Evolutionary conservation across 257 asterid species (phyloP), one percentile per base, ranked within the genome.

Genomic region (Solanum bukasovii): DNA sequence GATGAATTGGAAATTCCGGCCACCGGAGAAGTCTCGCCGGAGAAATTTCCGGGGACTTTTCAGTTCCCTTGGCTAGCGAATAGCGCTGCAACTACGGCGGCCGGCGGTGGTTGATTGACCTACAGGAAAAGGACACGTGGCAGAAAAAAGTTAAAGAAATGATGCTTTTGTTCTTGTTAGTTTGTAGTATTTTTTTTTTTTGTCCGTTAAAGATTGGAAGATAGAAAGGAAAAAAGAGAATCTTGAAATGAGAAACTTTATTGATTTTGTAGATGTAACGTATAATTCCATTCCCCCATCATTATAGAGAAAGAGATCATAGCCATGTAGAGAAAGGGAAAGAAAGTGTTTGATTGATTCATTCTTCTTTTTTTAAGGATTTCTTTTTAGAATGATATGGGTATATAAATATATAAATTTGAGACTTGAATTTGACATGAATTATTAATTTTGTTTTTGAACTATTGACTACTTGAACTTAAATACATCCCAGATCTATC

Each of bases 51-150:
- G 56, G 88, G 71, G 74, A 87, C 29, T 49, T 42, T 91, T 31
- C 92, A 87, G 84, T 88, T 93, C 35, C 92, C 98, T 9, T 94
- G 98, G 98, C 67, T 94, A n/a, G 82, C 88, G 6, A 90, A 87
- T 23, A 92, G 88, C 25, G 93, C 92, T 3, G 86, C 94, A 20
- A 90, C 94, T 37, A 89, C 94, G 8, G 90, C 92, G 84, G 96
- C 94, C 88, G 94, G 95, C 88, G 92, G 94, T 29, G 84, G 93
- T 89, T 95, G 96, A 95, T 89, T 94, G 96, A 92, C 92, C 85
- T 31, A 68, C 74, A 8, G 65, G 37, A 10, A 68, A 56, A 52
- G 18, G 20, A 40, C 46, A 40, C 4, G 16, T 82, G 84, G 56
- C 6, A 21, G 33, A 42, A 83, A 42, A 83, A 83, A 33, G 89